Evolutionary conservation across 2,329 filamentous ascomycete genomes (phyloP), one percentile per base, ranked within the genome.

Genomic region (Aureobasidium leucospermi): DNA sequence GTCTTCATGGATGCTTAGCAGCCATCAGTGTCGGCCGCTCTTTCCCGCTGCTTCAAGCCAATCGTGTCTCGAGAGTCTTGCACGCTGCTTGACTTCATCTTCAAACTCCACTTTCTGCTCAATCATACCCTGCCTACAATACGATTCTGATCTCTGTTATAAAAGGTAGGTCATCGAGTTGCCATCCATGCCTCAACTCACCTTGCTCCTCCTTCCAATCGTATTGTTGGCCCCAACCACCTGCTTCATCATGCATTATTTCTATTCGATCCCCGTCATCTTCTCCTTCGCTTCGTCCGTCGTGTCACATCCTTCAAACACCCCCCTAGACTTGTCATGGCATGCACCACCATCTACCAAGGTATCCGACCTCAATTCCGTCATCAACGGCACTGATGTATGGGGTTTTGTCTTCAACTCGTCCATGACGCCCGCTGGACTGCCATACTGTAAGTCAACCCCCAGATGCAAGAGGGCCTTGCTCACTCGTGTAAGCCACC

Each of bases 401-500:
- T 86, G 90, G 70, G 88, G 87, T 1, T 92, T 90, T 69, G 79
- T 89, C 16, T 94, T 86, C 74, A 85, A 90, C 67, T 79, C 81
- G 36, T 89, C 87, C 1, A 65, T 74, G 1, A 81, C 82, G 0
- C 82, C 87, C 0, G 74, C 78, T 58, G 68, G 69, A 6, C 68
- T 72, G 0, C 65, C 76, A 39, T 86, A 88, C 71, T 83, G 58
- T 60, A 45, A 59, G 57, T 51, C 4, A 9, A 16, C 3, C 10
- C n/a, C n/a, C 11, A 43, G 16, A 32, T 32, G 6, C 43, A 32
- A 4, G 8, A 41, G 8, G 28, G 32, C 29, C 15, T 49, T 32
- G 6, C 56, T 58, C 7, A 58, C 38, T 42, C 19, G 32, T 4
- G 2, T 6, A 23, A 60, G 58, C 68, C 41, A 79, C 75, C 1